Evolutionary conservation across 2,329 filamentous ascomycete species (phyloP).

Genomic region (Macrophomina phaseolina): DNA sequence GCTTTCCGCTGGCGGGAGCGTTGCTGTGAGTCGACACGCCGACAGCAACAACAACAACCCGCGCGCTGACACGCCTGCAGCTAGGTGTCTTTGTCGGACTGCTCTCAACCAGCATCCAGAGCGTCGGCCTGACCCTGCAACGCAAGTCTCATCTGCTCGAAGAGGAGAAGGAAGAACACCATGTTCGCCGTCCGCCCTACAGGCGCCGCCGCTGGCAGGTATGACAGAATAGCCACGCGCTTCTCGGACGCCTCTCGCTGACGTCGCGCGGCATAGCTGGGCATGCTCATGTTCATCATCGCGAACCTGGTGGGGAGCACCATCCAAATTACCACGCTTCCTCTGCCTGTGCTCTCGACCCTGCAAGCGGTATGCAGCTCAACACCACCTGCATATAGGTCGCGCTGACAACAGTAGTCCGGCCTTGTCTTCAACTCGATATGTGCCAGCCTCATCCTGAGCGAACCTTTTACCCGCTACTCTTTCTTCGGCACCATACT

Average conservation of each 20-base stretch:
- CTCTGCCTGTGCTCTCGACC: constrained; percentile 91
- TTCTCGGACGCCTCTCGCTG: constrained; percentile 27
- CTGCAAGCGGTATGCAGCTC: constrained; percentile 71
- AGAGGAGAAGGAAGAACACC: constrained; percentile 84
- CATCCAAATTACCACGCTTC: constrained; percentile 95
- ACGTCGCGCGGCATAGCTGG: constrained; percentile 56
- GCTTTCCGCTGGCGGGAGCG: constrained; percentile 49
- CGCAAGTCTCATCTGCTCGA: constrained; percentile 98
- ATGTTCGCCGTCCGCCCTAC: constrained; percentile 84
- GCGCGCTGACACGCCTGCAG: constrained; percentile 51
- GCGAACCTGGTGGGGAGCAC: constrained; percentile 94
- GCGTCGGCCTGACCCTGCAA: constrained; percentile 91
- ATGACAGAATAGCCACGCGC: not conserved
- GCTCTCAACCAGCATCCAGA: constrained; percentile 92
- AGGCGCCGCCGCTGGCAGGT: constrained; percentile 90
- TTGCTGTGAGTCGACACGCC: constrained; percentile 43
- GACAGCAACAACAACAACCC: not conserved
- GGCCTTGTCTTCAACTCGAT: constrained; percentile 98
- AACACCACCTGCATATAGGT: not conserved
- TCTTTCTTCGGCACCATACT: constrained; percentile 89
- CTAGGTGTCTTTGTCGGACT: constrained; percentile 93
- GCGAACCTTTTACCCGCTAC: constrained; percentile 92
- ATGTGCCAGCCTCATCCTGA: constrained; percentile 89
- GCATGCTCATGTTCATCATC: constrained; percentile 96
- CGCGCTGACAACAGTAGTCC: constrained; percentile 56